A percentile compares a stretch with the other conserved stretches of the same genome.
phyloP scores from a whole-genome alignment of 257 asterid genomes.

The Striga asiatica region DNA sequence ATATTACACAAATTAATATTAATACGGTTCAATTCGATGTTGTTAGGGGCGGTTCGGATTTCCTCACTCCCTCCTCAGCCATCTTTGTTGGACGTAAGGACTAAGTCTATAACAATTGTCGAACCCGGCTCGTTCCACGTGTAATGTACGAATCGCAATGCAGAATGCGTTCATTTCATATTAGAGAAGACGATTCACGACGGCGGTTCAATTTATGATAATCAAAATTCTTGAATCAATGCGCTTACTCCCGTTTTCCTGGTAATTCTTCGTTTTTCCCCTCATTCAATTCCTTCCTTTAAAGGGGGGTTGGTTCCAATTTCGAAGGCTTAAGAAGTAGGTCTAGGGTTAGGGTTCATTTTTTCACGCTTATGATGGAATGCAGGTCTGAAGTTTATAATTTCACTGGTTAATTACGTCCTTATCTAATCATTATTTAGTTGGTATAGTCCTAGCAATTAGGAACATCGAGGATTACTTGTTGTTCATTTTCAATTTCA shows the following conservation, averaged over 20 bases:
- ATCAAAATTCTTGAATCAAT: neutral
- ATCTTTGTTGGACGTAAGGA: too few relatives aligned
- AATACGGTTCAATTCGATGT: too few relatives aligned
- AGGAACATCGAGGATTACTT: neutral
- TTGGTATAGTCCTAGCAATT: neutral
- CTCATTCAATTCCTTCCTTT: neutral
- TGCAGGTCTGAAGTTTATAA: neutral
- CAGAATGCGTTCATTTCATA: too few relatives aligned
- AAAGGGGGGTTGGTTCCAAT: neutral
- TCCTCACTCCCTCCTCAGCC: too few relatives aligned
- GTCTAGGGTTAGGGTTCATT: conserved; percentile 19
- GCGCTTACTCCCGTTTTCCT: neutral
- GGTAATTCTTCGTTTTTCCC: conserved; percentile 2
- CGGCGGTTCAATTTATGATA: neutral
- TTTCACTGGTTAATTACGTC: neutral
- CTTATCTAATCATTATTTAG: neutral
- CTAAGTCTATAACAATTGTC: too few relatives aligned
- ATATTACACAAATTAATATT: too few relatives aligned
- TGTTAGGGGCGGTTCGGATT: too few relatives aligned
- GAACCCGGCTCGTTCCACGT: too few relatives aligned
- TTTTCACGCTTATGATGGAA: neutral
- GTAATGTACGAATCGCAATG: too few relatives aligned
- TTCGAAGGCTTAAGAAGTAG: neutral
- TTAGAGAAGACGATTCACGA: too few relatives aligned
- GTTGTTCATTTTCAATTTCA: neutral